A percentile compares a stretch with the other conserved stretches of the same genome.
Conservation (phyloP, 73 alveolate species). For the Paraurostyla sp. region DNA sequence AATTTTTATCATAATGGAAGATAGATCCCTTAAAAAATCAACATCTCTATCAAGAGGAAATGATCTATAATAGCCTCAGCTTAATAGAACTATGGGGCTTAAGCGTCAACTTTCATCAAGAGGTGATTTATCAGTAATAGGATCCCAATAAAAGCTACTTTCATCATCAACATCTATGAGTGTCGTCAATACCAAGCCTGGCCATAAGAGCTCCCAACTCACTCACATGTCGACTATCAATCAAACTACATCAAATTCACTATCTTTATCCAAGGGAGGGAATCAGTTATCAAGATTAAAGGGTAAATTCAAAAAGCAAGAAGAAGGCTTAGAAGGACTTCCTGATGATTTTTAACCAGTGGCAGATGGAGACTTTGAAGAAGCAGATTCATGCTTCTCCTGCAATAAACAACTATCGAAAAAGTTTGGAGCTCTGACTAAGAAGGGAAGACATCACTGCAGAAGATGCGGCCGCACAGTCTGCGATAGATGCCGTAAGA, state of each 20-base stretch:
- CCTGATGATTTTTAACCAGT: not conserved
- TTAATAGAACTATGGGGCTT: not conserved
- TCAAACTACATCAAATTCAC: no score
- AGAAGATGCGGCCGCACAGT: conserved; percentile 43
- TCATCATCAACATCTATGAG: conserved; percentile 18
- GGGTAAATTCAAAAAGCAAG: not conserved
- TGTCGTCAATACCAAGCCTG: not conserved
- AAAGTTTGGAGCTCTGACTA: not conserved
- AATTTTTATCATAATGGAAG: not conserved
- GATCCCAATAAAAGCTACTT: not conserved
- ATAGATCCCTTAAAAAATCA: not conserved
- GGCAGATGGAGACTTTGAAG: not conserved
- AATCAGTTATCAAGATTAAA: not conserved
- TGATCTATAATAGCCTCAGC: not conserved
- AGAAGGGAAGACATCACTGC: conserved; percentile 52
- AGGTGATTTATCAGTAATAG: not conserved
- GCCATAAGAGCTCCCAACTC: not conserved
- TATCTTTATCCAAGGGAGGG: no score
- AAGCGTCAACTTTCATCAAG: not conserved
- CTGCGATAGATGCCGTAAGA: conserved; percentile 9
- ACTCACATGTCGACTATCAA: no score
- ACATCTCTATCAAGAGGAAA: not conserved
- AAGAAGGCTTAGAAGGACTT: conserved; percentile 6
- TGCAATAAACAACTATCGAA: conserved; percentile 6
- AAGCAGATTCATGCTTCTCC: conserved; percentile 30